Percentiles rank a stretch among this genome's conserved stretches.
These are phyloP conservation scores for Colletotrichum liriopes DNA, from an alignment of 2,329 filamentous ascomycete species.

Conservation along the genomic window DNA sequence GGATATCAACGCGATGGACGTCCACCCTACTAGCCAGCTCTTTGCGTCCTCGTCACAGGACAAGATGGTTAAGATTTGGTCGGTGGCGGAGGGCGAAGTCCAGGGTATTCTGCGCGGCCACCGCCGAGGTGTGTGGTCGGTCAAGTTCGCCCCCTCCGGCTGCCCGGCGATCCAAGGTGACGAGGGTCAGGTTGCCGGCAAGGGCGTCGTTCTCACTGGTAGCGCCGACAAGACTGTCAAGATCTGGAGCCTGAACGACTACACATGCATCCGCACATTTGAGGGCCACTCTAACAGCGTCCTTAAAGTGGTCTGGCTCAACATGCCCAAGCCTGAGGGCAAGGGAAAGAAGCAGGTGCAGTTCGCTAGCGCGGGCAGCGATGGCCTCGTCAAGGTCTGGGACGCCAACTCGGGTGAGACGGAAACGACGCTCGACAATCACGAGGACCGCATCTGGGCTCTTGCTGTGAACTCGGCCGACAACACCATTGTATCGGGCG, in stretches of 20 bases:
- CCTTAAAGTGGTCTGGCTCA: constrained; percentile 92
- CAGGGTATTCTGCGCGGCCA: constrained; percentile 94
- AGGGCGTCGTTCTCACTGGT: constrained; percentile 89
- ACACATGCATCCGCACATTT: constrained; percentile 92
- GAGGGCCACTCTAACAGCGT: constrained; percentile 98
- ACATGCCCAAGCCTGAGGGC: constrained; percentile 63
- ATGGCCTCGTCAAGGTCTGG: constrained; percentile 98
- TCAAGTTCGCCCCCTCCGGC: constrained; percentile 87
- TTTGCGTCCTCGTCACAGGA: constrained; percentile 98
- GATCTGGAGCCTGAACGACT: constrained; percentile 93
- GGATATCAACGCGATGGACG: constrained; percentile 95
- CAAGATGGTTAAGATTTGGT: constrained; percentile 97
- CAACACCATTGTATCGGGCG: constrained; percentile 88
- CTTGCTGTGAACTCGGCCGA: constrained; percentile 79
- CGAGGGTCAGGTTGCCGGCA: constrained; percentile 79
- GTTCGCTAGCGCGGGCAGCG: constrained; percentile 90
- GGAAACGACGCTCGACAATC: constrained; percentile 94
- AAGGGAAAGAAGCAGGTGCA: constrained; percentile 74
- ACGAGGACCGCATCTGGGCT: constrained; percentile 96
- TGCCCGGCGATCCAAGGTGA: constrained; percentile 82
- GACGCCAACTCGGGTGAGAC: constrained; percentile 88
- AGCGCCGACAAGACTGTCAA: constrained; percentile 97
- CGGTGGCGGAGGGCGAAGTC: constrained; percentile 88
- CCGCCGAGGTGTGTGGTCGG: constrained; percentile 95
- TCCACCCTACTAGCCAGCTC: constrained; percentile 80